Evolutionary conservation across 2,329 filamentous ascomycete genomes (phyloP), one percentile per base, ranked within the genome.

Genomic region (Cladorrhinum sp.): DNA sequence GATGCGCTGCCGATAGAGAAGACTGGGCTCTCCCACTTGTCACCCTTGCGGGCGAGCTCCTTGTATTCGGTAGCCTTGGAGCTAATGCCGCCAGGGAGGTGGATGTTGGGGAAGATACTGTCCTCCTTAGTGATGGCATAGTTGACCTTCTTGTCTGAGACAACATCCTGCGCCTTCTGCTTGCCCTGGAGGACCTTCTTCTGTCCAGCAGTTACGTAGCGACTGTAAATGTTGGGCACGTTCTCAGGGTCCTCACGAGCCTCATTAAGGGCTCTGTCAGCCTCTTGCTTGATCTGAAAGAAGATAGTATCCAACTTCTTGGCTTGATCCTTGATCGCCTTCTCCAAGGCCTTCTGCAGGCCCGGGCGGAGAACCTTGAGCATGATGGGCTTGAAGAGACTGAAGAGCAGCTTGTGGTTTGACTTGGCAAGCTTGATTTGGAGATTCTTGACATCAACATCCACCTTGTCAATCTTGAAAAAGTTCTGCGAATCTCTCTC

Each of bases 1-100:
- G 84, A 80, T 10, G 93, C 92, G 49, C 78, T 83, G 52, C 95
- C 93, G 68, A 98, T 89, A 62, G 86, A 88, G 80, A 99, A 99
- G 70, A 99, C 86, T 9, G 93, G 92, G 63, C 90, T 96, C 81
- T 96, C 89, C 95, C 95, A 99, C 75, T 87, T 88, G 59, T 96
- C 90, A 56, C 95, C 95, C 85, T 95, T 92, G 67, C 80, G 81
- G 8, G 93, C 91, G 60, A 96, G 82, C 22, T 97, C 86, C 78
- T 87, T 91, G 83, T 96, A 98, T 76, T 96, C 92, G 23, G 91
- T 96, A 9, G 93, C 93, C 85, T 96, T 97, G 78, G 86, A 88
- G 68, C 90, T 95, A 73, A 97, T 93, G 58, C 92, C 93, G 29
- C 90, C 90, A 24, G 93, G 92, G 5, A 99, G 82, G 60, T 87